phyloP scores from a whole-genome alignment of 2,329 filamentous ascomycete genomes.

The Penicillium frequentans region DNA sequence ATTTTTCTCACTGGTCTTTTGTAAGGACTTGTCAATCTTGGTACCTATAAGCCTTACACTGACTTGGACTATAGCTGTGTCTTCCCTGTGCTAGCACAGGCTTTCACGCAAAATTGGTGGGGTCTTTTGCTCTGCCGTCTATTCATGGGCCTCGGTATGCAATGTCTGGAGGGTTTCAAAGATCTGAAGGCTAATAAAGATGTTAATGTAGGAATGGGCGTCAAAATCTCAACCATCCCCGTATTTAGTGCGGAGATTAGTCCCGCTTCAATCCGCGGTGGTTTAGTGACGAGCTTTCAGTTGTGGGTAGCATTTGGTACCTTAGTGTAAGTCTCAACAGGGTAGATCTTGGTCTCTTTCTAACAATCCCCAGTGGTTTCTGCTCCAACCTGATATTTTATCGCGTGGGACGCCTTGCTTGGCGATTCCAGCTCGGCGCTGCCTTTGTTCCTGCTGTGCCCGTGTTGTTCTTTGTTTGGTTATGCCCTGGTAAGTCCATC shows the following conservation, averaged over 20 bases:
- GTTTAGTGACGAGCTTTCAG: constrained; percentile 30
- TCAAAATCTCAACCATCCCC: constrained; percentile 29
- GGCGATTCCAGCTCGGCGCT: constrained; percentile 32
- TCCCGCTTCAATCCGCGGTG: constrained; percentile 28
- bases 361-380: constrained; percentile 34
- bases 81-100: constrained; percentile 28
- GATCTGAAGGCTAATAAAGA: not conserved
- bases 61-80: constrained; percentile 14
- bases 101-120: constrained; percentile 27
- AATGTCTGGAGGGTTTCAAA: not conserved
- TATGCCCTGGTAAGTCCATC: constrained; percentile 13
- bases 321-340: constrained; percentile 15
- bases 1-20: constrained; percentile 34
- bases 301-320: constrained; percentile 30
- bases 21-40: not conserved
- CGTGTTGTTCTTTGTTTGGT: constrained; percentile 40
- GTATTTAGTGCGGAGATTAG: constrained; percentile 29
- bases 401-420: constrained; percentile 12
- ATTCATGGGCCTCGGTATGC: constrained; percentile 27
- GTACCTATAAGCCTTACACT: not conserved
- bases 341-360: not conserved
- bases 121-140: constrained; percentile 27
- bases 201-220: constrained; percentile 21
- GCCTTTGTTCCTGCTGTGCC: constrained; percentile 43
- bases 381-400: constrained; percentile 34